Percentiles rank a stretch among this genome's conserved stretches.
Evolutionary conservation across 257 asterid genomes (phyloP).

Genomic region (Handroanthus guayacan): DNA sequence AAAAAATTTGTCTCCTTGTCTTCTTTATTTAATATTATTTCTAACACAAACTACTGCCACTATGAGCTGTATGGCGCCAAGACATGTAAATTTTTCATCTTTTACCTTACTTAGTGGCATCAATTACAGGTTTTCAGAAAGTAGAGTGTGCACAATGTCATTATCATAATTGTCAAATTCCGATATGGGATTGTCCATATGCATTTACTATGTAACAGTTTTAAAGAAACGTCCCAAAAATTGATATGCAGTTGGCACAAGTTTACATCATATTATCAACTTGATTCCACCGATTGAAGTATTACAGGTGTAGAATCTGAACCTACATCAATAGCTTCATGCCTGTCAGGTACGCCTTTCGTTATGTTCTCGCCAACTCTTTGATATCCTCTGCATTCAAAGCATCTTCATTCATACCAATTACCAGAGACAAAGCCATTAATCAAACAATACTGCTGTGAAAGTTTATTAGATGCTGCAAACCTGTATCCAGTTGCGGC

Average conservation of each 20-base stretch:
- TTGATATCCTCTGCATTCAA: slow-evolving; percentile 85
- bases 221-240: background rate
- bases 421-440: slow-evolving; percentile 3
- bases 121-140: background rate
- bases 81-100: background rate
- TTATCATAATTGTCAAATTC: background rate
- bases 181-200: background rate
- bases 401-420: slow-evolving; percentile 5
- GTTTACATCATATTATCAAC: background rate
- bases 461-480: slow-evolving; percentile 15
- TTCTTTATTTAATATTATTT: too few relatives aligned
- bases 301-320: slow-evolving; percentile 14
- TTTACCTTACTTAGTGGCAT: background rate
- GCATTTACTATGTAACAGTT: background rate
- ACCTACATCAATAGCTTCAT: slow-evolving; percentile 97
- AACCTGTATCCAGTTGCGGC: slow-evolving; percentile 86
- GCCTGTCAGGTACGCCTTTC: slow-evolving; percentile 84
- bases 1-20: too few relatives aligned
- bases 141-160: background rate
- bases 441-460: background rate
- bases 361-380: slow-evolving; percentile 77
- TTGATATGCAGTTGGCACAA: background rate
- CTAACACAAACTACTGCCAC: background rate
- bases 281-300: background rate
- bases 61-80: background rate